Conservation (phyloP, 2,329 filamentous ascomycete genomes). For the Fusarium equiseti region DNA sequence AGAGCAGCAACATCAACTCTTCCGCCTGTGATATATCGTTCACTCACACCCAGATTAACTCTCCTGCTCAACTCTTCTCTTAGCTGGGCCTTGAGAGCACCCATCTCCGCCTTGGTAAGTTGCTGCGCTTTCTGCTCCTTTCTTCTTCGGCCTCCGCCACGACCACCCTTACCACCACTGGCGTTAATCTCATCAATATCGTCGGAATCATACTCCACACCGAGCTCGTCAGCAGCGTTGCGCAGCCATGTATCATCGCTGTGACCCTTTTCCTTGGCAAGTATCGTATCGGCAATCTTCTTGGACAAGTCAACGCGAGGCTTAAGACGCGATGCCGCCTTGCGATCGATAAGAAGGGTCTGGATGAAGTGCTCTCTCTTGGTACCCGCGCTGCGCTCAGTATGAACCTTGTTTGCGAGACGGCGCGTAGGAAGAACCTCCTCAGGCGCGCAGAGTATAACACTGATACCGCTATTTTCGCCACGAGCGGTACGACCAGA, state of each 20-base stretch:
- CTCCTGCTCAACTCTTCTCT: constrained; percentile 76
- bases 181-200: constrained; percentile 86
- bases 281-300: constrained; percentile 81
- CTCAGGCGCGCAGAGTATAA: constrained; percentile 90
- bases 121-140: constrained; percentile 78
- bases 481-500: constrained; percentile 94
- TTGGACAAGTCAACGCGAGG: constrained; percentile 85
- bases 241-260: constrained; percentile 88
- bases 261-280: constrained; percentile 88
- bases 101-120: constrained; percentile 80
- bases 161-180: constrained; percentile 70
- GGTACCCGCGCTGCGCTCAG: constrained; percentile 59
- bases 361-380: constrained; percentile 76
- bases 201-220: constrained; percentile 92
- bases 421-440: constrained; percentile 88
- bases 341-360: constrained; percentile 85
- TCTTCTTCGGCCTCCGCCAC: constrained; percentile 78
- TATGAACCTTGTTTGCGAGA: constrained; percentile 89
- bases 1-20: constrained; percentile 85
- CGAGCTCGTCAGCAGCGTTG: constrained; percentile 88
- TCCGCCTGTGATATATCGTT: constrained; percentile 85
- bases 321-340: constrained; percentile 80
- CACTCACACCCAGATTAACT: constrained; percentile 89
- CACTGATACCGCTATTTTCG: constrained; percentile 79
- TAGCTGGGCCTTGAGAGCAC: constrained; percentile 76